Base-by-base conservation (phyloP, 2,329 filamentous ascomycete species). In the Helminthosporium solani region DNA sequence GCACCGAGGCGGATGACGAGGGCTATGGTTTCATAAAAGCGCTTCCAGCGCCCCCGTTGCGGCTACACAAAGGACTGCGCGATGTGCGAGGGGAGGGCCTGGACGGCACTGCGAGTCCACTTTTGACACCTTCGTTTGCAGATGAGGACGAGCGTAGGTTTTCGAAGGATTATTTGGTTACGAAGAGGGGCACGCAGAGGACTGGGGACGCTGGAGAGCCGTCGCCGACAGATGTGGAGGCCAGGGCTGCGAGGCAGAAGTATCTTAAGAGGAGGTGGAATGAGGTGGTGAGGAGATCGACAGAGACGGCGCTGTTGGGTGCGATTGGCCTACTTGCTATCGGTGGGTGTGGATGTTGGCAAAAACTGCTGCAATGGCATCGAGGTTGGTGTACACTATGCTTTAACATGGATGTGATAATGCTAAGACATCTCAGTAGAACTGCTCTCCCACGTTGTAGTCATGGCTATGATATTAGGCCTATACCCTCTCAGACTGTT, bases 1-100 rank as follows among this genome's bases (percentile, higher is more conserved):
- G 92, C 19, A 95, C 91, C 15, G 92, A 97, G 67, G 92, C 92
- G 31, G 92, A 96, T 61, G 92, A 97, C 73, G 92, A 97, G 69
- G 87, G 91, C 53, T 78, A 77, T 34, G 68, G 73, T 4, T 85
- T 92, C 57, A 76, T 96, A 46, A 94, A 87, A 67, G 87, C 90
- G 0, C 74, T 96, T 18, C 91, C 92, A 1, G 88, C 91, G 2
- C 88, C 91, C 2, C 85, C 79, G n/a, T 58, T 79, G 7, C 80
- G 83, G 50, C 77, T 83, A 25, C 85, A 87, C 64, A 96, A 96
- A 72, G 91, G 90, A 7, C 70, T 96, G 39, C 80, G 86, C 49
- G 85, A 81, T 47, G 55, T 66, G 27, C 64, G 68, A 46, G 58
- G 68, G 21, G 61, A 58, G 34, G 70, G 66, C 23, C 35, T 54